Evolutionary conservation across 179 eudicot genomes (phyloP).

Genomic region (Carnegiea gigantea): DNA sequence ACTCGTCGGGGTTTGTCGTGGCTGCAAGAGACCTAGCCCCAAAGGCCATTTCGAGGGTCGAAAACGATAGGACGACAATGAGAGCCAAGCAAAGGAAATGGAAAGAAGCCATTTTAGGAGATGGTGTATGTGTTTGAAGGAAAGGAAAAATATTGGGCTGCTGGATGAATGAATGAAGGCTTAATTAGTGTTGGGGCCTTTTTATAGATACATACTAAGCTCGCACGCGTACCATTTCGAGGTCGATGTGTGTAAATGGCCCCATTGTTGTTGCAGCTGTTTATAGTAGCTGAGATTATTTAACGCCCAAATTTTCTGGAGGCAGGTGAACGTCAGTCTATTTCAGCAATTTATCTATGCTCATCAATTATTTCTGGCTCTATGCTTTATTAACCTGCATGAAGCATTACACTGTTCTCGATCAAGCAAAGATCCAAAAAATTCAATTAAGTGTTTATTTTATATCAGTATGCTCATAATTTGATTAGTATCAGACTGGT

Average conservation of each 20-base stretch:
- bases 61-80: conserved; percentile 10
- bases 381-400: too few relatives aligned
- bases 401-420: too few relatives aligned
- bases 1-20: neutral
- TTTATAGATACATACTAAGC: neutral
- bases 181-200: neutral
- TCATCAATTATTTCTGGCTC: neutral
- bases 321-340: neutral
- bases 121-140: neutral
- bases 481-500: too few relatives aligned
- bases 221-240: too few relatives aligned
- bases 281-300: neutral
- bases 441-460: too few relatives aligned
- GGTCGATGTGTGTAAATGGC: neutral
- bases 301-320: conserved; percentile 10
- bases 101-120: conserved; percentile 17
- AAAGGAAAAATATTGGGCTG: neutral
- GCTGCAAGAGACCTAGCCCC: conserved; percentile 4
- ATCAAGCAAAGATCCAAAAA: too few relatives aligned
- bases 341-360: neutral
- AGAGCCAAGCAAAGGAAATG: conserved; percentile 17
- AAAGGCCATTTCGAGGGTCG: neutral
- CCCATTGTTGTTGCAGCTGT: conserved; percentile 6
- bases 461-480: too few relatives aligned
- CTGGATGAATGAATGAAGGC: neutral